Conservation (phyloP, 306 rosid species). For the Sphenostylis stenocarpa region DNA sequence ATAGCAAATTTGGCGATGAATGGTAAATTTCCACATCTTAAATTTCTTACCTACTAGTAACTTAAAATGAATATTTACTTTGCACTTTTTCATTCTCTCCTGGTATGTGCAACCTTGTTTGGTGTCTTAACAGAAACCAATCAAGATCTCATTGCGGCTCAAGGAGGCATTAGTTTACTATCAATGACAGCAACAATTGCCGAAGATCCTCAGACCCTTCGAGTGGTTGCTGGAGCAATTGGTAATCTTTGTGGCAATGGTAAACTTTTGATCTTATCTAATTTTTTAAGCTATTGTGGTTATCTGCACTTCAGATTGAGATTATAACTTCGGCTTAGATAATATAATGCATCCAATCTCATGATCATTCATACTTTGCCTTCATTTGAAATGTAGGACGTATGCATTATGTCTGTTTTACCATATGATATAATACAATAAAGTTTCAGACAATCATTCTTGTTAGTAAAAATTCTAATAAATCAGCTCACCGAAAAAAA, state of each 20-base stretch:
- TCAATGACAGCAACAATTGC: constrained; percentile 66
- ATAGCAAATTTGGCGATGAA: constrained; percentile 91
- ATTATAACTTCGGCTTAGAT: neutral
- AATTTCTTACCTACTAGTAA: neutral
- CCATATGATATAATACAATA: neutral
- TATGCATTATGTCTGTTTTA: too few relatives aligned
- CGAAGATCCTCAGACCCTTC: constrained; percentile 84
- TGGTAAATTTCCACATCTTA: constrained; percentile 40
- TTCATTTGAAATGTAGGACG: neutral
- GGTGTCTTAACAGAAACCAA: constrained; percentile 67
- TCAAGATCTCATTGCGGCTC: constrained; percentile 82
- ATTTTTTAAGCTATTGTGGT: neutral
- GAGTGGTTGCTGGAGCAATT: constrained; percentile 91
- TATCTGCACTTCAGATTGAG: neutral
- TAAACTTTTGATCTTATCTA: constrained; percentile 39
- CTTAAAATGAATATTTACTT: neutral
- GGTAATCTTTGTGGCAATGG: constrained; percentile 92
- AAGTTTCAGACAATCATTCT: neutral
- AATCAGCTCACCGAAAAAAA: neutral
- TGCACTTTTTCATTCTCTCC: neutral
- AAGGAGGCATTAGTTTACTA: constrained; percentile 78
- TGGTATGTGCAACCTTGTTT: constrained; percentile 14
- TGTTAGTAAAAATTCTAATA: neutral
- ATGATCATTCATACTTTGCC: neutral
- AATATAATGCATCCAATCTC: neutral